Evolutionary conservation across 2,329 filamentous ascomycete species (phyloP), one percentile per base, ranked within the genome.

Genomic region (Dissoconium aciculare): DNA sequence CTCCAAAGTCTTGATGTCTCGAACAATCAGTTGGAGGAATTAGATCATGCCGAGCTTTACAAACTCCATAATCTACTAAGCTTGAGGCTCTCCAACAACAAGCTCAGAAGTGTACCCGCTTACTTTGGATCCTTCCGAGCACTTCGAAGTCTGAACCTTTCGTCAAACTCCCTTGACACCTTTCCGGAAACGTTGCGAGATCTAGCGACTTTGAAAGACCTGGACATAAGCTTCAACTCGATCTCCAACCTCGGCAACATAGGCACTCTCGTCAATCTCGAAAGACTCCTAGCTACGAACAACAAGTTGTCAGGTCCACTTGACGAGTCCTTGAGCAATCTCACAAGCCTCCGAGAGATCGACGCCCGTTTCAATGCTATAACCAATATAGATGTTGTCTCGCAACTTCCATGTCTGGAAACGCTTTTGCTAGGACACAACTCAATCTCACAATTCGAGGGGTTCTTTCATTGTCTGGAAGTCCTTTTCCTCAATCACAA

Each of bases 141-240:
- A 4, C 63, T 98, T 38, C 71, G 89, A 39, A 87, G 74, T 40
- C 61, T 98, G 36, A 94, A 93, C 48, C 66, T 98, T 28, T 93
- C 87, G 1, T 98, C 89, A 1, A 98, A 98, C 54, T 85, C 81
- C 37, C 67, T 98, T 32, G 76, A 78, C 34, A 71, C 71, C 24
- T 92, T 98, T 40, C 89, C 89, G 0, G 65, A 76, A 13, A 91
- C 92, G 45, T 63, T 98, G 13, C 87, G 83, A 54, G 69, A 82
- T 14, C 61, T 98, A 12, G 73, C 73, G 41, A 84, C 78, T 26
- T 60, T 98, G 27, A 80, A 93, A 9, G 87, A 98, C 51, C 69
- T 98, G 24, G 89, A 98, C 48, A 73, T 98, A 50, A 95, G 87
- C 53, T 98, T 98, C 68, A 98, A 98, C 52, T 71, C 76, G 24